These are phyloP conservation scores for Berberis vulgaris DNA, from an alignment of 164 flowering plant genomes.

Conservation along the genomic window DNA sequence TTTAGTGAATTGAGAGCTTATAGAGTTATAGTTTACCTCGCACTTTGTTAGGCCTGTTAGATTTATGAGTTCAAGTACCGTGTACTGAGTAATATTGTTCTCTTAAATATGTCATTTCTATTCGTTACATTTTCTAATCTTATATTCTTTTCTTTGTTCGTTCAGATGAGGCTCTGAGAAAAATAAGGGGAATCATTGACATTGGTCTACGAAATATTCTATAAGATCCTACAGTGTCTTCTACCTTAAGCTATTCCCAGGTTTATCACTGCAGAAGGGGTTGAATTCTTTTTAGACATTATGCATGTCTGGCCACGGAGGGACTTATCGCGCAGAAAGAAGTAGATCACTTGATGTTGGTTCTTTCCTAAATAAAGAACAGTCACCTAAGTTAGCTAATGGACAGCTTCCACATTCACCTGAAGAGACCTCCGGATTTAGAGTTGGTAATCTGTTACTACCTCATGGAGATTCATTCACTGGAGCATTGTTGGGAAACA, in stretches of 20 bases:
- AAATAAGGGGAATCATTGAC: too few relatives aligned
- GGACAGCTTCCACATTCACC: conserved; percentile 39
- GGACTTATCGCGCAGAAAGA: conserved; percentile 41
- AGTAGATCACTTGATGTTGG: conserved; percentile 48
- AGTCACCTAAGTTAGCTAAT: conserved; percentile 20
- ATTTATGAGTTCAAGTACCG: too few relatives aligned
- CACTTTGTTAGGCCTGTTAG: too few relatives aligned
- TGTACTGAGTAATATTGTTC: too few relatives aligned
- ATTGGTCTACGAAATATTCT: too few relatives aligned
- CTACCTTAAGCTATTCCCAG: not conserved
- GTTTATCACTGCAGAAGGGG: conserved; percentile 15
- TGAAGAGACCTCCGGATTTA: conserved; percentile 40
- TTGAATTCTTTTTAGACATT: conserved; percentile 31
- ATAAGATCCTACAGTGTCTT: too few relatives aligned
- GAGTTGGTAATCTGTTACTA: conserved; percentile 61
- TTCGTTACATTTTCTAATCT: too few relatives aligned
- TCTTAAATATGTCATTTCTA: too few relatives aligned
- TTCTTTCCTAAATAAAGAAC: conserved; percentile 24
- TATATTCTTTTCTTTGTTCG: too few relatives aligned
- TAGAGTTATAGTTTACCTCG: too few relatives aligned
- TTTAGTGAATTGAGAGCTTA: too few relatives aligned
- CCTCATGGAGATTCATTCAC: conserved; percentile 70
- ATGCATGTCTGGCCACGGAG: conserved; percentile 91
- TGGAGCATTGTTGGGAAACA: conserved; percentile 63
- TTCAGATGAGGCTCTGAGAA: too few relatives aligned